Evolutionary conservation across 2,329 filamentous ascomycete genomes (phyloP), one percentile per base, ranked within the genome.

Genomic region (Cladosporium velox): DNA sequence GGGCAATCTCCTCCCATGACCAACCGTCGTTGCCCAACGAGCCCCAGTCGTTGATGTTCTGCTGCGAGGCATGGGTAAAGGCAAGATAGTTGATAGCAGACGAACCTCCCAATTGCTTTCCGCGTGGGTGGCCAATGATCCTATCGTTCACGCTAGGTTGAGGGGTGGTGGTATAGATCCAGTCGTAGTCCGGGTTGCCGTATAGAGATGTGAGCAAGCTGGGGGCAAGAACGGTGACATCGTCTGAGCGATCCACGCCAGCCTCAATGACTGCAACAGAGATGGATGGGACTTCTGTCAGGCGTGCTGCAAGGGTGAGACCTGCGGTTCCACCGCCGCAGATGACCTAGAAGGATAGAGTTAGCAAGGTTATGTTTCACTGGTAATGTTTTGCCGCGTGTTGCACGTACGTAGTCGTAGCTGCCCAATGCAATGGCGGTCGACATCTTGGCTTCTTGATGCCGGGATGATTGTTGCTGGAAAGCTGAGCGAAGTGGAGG

Each of bases 11-110:
- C 10, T 74, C 72, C 35, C 71, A 77, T 0, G 66, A 71, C 62
- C 73, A 78, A 54, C 68, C 73, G 18, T 73, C 64, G 59, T 79
- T 77, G 5, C 70, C 75, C 1, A 77, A 10, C 35, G 77, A 69
- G 0, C 75, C 74, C 77, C 74, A 78, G 15, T 70, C 76, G 68
- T 79, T 73, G 54, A 78, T 76, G 67, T 77, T 70, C 28, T 60
- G 55, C 55, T 76, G 67, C 35, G 69, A 71, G n/a, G 67, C 71
- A 18, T 64, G 64, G 35, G 65, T 68, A 55, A 51, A 69, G 18
- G 63, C 61, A 28, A 64, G 64, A 34, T 65, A 69, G 51, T 67
- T 69, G 18, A 68, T 64, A 10, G 66, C 64, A 59, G 65, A 68
- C 1, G 66, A 62, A 5, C 67, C 66, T 49, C 67, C 65, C 11